phyloP scores from a whole-genome alignment of 257 asterid genomes.

The Ilex aquifolium region DNA sequence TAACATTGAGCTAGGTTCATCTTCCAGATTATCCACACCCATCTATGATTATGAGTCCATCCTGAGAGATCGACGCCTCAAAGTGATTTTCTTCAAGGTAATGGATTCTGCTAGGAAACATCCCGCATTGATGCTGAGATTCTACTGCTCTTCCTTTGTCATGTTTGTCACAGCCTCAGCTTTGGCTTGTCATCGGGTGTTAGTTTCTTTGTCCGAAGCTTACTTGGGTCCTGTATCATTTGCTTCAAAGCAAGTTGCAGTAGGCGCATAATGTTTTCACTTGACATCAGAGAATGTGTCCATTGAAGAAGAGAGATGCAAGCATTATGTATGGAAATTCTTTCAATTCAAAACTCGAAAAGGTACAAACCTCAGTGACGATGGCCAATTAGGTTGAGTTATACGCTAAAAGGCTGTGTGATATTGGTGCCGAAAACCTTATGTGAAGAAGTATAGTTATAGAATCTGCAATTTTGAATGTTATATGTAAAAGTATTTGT shows the following conservation, averaged over 20 bases:
- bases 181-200: slow-evolving; percentile 50
- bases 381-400: neutral
- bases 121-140: slow-evolving; percentile 51
- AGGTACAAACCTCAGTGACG: neutral
- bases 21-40: slow-evolving; percentile 11
- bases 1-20: slow-evolving; percentile 22
- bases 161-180: slow-evolving; percentile 53
- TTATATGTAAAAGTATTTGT: no score
- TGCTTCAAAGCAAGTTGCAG: slow-evolving; percentile 35
- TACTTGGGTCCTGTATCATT: slow-evolving; percentile 36
- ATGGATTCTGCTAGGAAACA: slow-evolving; percentile 58
- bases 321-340: neutral
- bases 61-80: slow-evolving; percentile 73
- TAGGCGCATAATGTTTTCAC: slow-evolving; percentile 19
- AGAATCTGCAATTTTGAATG: no score
- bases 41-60: slow-evolving; percentile 32
- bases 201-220: slow-evolving; percentile 40
- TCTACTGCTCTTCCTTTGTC: slow-evolving; percentile 52
- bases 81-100: slow-evolving; percentile 58
- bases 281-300: neutral
- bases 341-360: no score
- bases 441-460: no score
- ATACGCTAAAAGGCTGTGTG: no score
- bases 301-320: neutral
- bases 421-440: no score